Evolutionary conservation across 371 early-diverging fungal species (phyloP).

Genomic region (Nosema muscidifuracis): DNA sequence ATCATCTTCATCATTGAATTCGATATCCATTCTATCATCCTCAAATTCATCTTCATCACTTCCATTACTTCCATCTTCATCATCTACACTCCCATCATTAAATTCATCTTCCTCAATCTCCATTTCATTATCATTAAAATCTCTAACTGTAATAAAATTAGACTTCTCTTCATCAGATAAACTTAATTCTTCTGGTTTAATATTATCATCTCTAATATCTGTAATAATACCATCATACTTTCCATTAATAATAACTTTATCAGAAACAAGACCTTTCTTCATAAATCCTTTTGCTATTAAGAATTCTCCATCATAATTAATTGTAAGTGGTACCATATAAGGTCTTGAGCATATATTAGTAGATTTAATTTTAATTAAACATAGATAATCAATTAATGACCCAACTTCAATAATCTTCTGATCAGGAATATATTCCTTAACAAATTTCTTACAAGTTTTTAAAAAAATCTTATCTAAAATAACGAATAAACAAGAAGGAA

Average conservation of each 20-base stretch:
- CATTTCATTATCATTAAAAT: conserved; percentile 29
- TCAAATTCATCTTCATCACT: neutral
- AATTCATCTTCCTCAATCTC: neutral
- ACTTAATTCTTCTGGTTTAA: conserved; percentile 10
- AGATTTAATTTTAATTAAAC: conserved; percentile 35
- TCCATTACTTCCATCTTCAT: neutral
- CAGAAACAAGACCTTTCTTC: conserved; percentile 52
- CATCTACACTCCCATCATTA: conserved; percentile 3
- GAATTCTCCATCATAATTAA: neutral
- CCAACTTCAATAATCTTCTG: conserved; percentile 36
- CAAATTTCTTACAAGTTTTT: conserved; percentile 19
- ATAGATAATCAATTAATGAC: conserved; percentile 31
- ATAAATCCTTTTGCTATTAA: conserved; percentile 53
- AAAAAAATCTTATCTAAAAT: conserved; percentile 6
- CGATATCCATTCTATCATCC: neutral
- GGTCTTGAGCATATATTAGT: conserved; percentile 53
- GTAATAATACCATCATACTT: conserved; percentile 28
- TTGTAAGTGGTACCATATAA: conserved; percentile 44
- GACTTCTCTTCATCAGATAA: neutral
- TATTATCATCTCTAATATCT: conserved; percentile 19
- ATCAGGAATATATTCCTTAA: conserved; percentile 50
- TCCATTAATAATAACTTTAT: conserved; percentile 59
- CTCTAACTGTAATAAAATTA: neutral
- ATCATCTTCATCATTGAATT: conserved; percentile 1
- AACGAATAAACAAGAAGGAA: conserved; percentile 45